Evolutionary conservation across 169 alveolate genomes (phyloP).

Genomic region (Plasmodium reichenowi): DNA sequence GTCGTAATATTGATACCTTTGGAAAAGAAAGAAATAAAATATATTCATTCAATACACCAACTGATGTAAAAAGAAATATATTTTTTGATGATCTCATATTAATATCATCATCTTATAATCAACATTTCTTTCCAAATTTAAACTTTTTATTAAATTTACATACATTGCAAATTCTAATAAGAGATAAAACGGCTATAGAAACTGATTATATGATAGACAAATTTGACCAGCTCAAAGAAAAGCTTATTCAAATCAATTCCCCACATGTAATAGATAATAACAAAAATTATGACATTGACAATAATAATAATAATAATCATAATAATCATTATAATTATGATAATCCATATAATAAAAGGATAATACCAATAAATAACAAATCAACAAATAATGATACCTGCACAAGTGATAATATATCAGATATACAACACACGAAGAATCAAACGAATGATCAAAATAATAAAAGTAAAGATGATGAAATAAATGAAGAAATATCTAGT

Average conservation of each 20-base stretch:
- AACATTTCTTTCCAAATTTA: conserved; percentile 59
- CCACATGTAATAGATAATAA: background rate
- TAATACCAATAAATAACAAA: too few species aligned
- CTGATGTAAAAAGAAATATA: conserved; percentile 61
- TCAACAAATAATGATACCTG: background rate
- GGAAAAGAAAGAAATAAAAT: conserved; percentile 75
- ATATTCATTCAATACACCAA: conserved; percentile 74
- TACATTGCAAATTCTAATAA: conserved; percentile 65
- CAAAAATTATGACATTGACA: background rate
- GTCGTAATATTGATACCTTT: conserved; percentile 72
- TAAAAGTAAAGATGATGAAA: conserved; percentile 2
- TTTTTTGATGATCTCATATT: conserved; percentile 45
- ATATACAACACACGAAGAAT: background rate
- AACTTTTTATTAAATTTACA: conserved; percentile 60
- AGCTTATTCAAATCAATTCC: conserved; percentile 17
- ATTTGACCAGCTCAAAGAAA: conserved; percentile 53
- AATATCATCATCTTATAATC: conserved; percentile 69
- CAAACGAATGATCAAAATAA: background rate
- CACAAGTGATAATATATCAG: background rate
- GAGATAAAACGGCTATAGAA: conserved; percentile 76
- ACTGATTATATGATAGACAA: conserved; percentile 68
- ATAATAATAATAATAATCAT: background rate
- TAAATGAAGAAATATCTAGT: conserved; percentile 47
- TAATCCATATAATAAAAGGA: background rate
- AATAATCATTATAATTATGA: background rate